phyloP scores from a whole-genome alignment of 306 rosid genomes.

The Erythrophleum fordii region DNA sequence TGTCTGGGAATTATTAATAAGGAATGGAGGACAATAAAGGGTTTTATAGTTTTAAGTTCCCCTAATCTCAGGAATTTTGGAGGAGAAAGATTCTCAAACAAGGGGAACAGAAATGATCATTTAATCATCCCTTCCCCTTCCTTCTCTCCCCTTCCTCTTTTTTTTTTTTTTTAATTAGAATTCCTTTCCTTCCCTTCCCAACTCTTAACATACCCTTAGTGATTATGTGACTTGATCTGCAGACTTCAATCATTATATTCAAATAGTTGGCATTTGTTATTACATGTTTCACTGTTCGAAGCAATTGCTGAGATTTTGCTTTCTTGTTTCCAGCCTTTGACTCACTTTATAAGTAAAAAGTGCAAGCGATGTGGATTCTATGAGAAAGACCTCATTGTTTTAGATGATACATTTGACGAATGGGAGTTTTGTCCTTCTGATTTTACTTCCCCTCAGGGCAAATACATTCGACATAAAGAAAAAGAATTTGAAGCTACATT shows the following conservation, averaged over 20 bases:
- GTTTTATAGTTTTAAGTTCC: neutral
- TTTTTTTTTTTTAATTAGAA: neutral
- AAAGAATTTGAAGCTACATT: slow-evolving; percentile 79
- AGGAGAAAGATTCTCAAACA: neutral
- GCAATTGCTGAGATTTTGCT: slow-evolving; percentile 38
- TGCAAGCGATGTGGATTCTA: slow-evolving; percentile 96
- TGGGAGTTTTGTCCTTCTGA: slow-evolving; percentile 96
- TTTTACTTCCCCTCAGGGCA: slow-evolving; percentile 60
- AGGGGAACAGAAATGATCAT: neutral
- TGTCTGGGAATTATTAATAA: neutral
- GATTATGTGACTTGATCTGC: slow-evolving; percentile 15
- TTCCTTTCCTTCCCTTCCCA: neutral
- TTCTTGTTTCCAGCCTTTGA: slow-evolving; percentile 80
- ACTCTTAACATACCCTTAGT: neutral
- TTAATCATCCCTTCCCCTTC: neutral
- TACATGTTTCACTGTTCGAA: slow-evolving; percentile 26
- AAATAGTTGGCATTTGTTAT: slow-evolving; percentile 26
- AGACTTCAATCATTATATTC: slow-evolving; percentile 17
- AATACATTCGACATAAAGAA: slow-evolving; percentile 54
- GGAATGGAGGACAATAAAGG: neutral
- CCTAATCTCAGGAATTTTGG: neutral
- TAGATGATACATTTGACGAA: slow-evolving; percentile 79
- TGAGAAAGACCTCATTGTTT: slow-evolving; percentile 64
- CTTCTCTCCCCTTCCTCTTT: neutral
- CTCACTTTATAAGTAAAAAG: slow-evolving; percentile 59